A percentile compares a stretch with the other conserved stretches of the same genome.
Conservation (phyloP, 1,139 yeast genomes). For the Entelexis paramagnoliae region DNA sequence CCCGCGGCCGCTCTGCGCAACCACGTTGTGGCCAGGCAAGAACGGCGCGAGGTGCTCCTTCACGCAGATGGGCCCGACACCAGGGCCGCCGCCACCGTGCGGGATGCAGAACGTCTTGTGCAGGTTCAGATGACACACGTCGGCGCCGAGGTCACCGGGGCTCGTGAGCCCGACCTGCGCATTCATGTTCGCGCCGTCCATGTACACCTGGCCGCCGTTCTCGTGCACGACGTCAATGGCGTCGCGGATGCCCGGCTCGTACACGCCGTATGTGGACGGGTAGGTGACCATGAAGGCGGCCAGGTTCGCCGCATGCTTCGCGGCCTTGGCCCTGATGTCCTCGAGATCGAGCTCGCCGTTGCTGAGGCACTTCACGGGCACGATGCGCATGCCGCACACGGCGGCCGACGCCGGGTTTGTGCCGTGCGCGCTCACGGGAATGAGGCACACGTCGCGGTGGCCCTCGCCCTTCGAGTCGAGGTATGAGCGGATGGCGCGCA, state of each 20-base stretch:
- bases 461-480: conserved; percentile 62
- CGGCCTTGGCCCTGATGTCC: conserved; percentile 67
- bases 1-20: conserved; percentile 36
- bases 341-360: conserved; percentile 78
- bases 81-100: conserved; percentile 99
- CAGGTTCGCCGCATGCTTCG: conserved; percentile 52
- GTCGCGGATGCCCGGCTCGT: conserved; percentile 78
- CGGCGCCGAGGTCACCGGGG: conserved; percentile 98
- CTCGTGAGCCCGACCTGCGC: conserved; percentile 97
- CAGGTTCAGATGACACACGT: conserved; percentile 90
- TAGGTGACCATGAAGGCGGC: conserved; percentile 95
- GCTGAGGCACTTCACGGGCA: conserved; percentile 74
- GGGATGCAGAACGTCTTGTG: conserved; percentile 97
- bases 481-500: conserved; percentile 74
- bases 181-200: conserved; percentile 99
- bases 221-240: conserved; percentile 78
- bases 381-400: conserved; percentile 91
- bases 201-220: conserved; percentile 88
- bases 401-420: conserved; percentile 98
- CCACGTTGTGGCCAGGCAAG: conserved; percentile 73
- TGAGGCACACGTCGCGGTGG: conserved; percentile 74
- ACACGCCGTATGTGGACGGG: conserved; percentile 93
- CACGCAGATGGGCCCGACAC: conserved; percentile 97
- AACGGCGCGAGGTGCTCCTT: conserved; percentile 69
- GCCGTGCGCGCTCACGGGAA: conserved; percentile 96